Conservation (phyloP, 306 rosid species). For the Vigna angularis region DNA sequence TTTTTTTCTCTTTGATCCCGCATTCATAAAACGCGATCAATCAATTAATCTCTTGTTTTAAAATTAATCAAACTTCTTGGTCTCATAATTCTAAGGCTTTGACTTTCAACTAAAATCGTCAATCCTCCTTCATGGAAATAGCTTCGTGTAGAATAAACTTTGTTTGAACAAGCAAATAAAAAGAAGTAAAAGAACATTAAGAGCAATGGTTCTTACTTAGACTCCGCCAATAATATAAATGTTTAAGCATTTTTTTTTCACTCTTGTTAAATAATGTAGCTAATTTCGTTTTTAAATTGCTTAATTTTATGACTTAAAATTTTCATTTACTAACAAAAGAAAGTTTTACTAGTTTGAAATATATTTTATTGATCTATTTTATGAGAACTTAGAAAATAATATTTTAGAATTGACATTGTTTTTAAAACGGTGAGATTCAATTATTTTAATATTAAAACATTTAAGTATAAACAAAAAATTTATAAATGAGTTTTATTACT, state of each 20-base stretch:
- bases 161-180: not conserved
- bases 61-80: not conserved
- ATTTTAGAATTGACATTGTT: too few relatives aligned
- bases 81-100: not conserved
- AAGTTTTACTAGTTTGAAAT: too few relatives aligned
- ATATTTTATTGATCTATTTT: too few relatives aligned
- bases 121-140: conserved; percentile 3
- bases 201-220: not conserved
- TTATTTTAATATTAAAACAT: too few relatives aligned
- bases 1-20: not conserved
- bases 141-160: not conserved
- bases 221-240: not conserved
- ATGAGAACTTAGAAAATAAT: too few relatives aligned
- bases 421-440: too few relatives aligned
- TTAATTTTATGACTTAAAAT: too few relatives aligned
- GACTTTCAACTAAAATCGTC: not conserved
- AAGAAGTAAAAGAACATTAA: not conserved
- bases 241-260: not conserved
- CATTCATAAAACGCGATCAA: not conserved
- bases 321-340: too few relatives aligned
- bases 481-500: too few relatives aligned
- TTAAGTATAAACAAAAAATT: too few relatives aligned
- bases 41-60: not conserved
- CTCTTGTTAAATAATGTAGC: too few relatives aligned
- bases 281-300: too few relatives aligned